phyloP scores from a whole-genome alignment of 768 basidiomycete genomes.

The Suillus americanus region DNA sequence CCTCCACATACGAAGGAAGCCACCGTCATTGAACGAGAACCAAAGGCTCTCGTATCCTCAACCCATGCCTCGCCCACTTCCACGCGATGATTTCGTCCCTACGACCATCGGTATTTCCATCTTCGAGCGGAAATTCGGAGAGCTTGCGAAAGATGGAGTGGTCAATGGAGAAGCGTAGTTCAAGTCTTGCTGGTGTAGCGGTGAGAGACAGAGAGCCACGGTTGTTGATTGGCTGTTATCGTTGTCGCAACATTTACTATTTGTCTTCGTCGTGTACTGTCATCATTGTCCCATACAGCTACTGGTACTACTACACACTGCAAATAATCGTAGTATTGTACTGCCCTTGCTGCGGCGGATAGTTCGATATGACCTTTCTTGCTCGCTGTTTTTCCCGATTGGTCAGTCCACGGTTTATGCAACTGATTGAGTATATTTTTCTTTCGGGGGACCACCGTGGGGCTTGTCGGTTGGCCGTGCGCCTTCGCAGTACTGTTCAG shows the following conservation, averaged over 20 bases:
- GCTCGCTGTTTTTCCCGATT: not conserved
- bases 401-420: not conserved
- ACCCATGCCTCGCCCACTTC: conserved; percentile 15
- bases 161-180: conserved; percentile 3
- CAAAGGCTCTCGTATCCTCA: conserved; percentile 25
- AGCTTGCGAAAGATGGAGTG: conserved; percentile 18
- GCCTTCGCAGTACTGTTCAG: not conserved
- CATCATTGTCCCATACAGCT: not conserved
- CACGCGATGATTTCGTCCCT: conserved; percentile 13
- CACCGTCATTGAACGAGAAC: not conserved
- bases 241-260: not conserved
- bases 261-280: not conserved
- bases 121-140: conserved; percentile 26
- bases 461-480: not conserved
- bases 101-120: conserved; percentile 21
- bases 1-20: conserved; percentile 16
- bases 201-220: not conserved
- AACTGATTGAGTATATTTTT: not conserved
- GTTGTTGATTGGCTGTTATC: not conserved
- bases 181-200: not conserved
- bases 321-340: not conserved
- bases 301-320: not conserved
- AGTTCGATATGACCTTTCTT: not conserved
- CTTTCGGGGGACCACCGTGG: not conserved
- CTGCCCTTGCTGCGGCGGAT: not conserved